Percentiles rank a stretch among this genome's conserved stretches.
These are phyloP conservation scores for Pyrus bretschneideri DNA, from an alignment of 306 rosid species.

Conservation along the genomic window DNA sequence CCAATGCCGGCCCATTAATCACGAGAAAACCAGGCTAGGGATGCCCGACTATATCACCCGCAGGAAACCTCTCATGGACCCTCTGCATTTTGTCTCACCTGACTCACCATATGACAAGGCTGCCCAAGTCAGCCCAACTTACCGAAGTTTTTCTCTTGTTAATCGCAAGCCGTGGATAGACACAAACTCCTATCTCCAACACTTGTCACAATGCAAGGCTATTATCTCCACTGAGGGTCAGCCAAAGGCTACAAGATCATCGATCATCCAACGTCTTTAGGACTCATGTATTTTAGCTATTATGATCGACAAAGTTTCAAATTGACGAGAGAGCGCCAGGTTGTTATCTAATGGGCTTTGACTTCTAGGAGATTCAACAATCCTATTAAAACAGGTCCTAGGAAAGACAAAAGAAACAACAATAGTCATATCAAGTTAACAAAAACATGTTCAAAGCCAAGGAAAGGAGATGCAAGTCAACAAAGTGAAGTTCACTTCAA, in stretches of 20 bases:
- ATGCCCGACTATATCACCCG: background rate
- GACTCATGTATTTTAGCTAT: background rate
- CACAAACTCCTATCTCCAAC: background rate
- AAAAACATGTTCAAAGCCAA: constrained; percentile 17
- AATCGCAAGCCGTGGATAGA: background rate
- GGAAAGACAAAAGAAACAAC: background rate
- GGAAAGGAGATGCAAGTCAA: constrained; percentile 37
- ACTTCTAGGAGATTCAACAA: background rate
- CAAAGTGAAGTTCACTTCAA: constrained; percentile 38
- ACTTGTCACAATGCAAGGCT: background rate
- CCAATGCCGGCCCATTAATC: background rate
- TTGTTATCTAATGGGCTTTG: background rate
- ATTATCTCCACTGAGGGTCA: background rate
- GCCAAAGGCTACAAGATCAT: background rate
- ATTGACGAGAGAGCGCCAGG: background rate
- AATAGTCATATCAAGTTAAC: constrained; percentile 14
- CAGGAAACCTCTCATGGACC: background rate
- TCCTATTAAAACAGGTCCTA: background rate
- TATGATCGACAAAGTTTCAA: background rate
- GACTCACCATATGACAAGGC: too few relatives aligned
- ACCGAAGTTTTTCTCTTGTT: background rate
- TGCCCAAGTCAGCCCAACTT: background rate
- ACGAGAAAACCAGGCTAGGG: background rate
- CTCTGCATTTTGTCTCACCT: background rate
- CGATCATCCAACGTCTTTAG: background rate